Evolutionary conservation across 768 basidiomycete species (phyloP), one percentile per base, ranked within the genome.

Genomic region (Auriculariales sp.): DNA sequence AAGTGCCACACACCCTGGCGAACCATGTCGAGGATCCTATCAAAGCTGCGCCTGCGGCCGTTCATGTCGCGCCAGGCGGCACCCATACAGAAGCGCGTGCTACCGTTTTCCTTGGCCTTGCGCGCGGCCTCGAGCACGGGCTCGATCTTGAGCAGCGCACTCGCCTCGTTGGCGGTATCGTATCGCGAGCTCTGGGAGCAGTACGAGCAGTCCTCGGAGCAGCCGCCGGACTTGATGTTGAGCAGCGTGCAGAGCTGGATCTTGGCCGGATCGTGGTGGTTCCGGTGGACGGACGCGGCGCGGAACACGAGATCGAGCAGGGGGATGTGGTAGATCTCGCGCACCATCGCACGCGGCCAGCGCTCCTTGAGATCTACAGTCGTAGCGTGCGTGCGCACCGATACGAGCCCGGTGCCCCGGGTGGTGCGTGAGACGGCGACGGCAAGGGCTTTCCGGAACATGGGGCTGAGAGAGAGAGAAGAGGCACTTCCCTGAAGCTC

Each of bases 141-240:
- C 58, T 90, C 92, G 46, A 97, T 68, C 44, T 93, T 84, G 11
- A 95, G 73, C 36, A 98, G 69, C 49, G 79, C 78, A 14, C 88
- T 88, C 27, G 94, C 94, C 62, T 81, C 83, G 35, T 93, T 97
- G 7, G 84, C 69, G 2, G 91, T 93, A 22, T 81, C 73, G 68
- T 98, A 88, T 49, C 83, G 78, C n/a, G 90, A 89, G 2, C 93
- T 95, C 64, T 98, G 94, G 22, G 94, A 95, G 66, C 94, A 98
- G 67, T 98, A 98, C 47, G 90, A 92, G 69, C 94, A 98, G 60
- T 98, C 92, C 68, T 98, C 94, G 39, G 82, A 75, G 60, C 94
- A 98, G 50, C 94, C 94, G 29, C 94, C 94, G 56, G 88, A 92
- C 68, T 98, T 98, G 66, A 98, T 98, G 63, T 98, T 98, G 85